Base-by-base conservation (phyloP, 768 basidiomycete genomes). In the Russula lepida region DNA sequence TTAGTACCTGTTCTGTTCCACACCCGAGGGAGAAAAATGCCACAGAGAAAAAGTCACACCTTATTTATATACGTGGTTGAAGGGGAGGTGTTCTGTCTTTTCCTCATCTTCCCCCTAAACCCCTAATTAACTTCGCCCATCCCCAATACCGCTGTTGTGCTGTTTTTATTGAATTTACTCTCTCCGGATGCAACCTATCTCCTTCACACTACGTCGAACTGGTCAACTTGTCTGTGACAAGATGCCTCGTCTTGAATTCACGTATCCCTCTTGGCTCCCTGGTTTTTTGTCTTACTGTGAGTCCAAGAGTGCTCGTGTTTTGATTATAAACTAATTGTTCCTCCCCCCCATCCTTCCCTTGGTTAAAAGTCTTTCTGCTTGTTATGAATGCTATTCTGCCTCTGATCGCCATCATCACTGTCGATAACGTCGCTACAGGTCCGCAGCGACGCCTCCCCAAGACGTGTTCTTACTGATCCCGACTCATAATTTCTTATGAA, bases 191-290 rank as follows among this genome's bases (percentile, higher is more conserved):
- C 15, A 15, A 37, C 7, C 32, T 32, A 32, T 32, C 11, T 55
- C 28, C 8, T 13, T 43, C 21, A 9, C 4, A 17, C 17, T 41
- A 7, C 39, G 8, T 11, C 41, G 41, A 11, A 19, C 23, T 28
- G 3, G 7, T 23, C 39, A 35, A 30, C 46, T 63, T 63, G 62
- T 63, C 62, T 63, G 62, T 39, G 62, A 63, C 62, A 63, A 63
- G 52, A 48, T 63, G 56, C n/a, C 19, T 49, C 46, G 17, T 43
- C n/a, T 21, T 37, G 21, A 27, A 8, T 32, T 32, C 23, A 30
- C 44, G 41, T 39, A 46, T 3, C 56, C 61, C 6, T 30, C 56
- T 9, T 58, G 46, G 52, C 15, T 58, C 25, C 46, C 37, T 6
- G 56, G 51, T 4, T 15, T 54, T 21, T 28, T 58, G 6, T 54